Evolutionary conservation across 2,329 filamentous ascomycete species (phyloP), one percentile per base, ranked within the genome.

Genomic region (Colletotrichum orbiculare): DNA sequence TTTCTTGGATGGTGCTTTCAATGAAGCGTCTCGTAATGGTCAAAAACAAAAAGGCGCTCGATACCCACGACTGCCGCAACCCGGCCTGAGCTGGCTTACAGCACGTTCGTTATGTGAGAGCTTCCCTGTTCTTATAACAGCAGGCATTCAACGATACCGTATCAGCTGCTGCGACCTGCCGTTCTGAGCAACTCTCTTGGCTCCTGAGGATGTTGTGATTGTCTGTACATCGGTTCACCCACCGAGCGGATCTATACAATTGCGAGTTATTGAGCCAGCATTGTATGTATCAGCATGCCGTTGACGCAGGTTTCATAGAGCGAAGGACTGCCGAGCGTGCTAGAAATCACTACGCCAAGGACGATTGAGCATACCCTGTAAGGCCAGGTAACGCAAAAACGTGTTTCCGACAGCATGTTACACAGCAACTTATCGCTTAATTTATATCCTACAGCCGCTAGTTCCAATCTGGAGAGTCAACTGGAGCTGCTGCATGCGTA

Each of bases 241-340:
- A 53, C 63, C 63, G 63, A 66, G 52, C 37, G 46, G 41, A 66
- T 66, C 63, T 63, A 63, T 66, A 66, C 48, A 17, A 63, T 53
- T 38, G 35, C 49, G 35, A 56, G 35, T 38, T 63, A 63, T 62
- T 34, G 59, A 49, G 25, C 59, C 34, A 50, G 59, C 52, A 63
- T 66, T 37, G 25, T 25, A 52, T 34, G 53, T 25, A 45, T 50
- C 58, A 42, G 41, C 37, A 13, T 13, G 25, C 17, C 63, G 43
- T 57, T 60, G 17, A 42, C 39, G 50, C 60, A 25, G 35, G 47
- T 53, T 48, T 4, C 39, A 37, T 55, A 42, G 34, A 17, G 13
- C 13, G 46, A 15, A 46, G 52, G 42, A n/a, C 47, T 41, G 35
- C 41, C 62, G 35, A 52, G 12, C 46, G 25, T 12, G 10, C n/a